Evolutionary conservation across 1,139 yeast genomes (phyloP).

Genomic region (Hansenula sp.): DNA sequence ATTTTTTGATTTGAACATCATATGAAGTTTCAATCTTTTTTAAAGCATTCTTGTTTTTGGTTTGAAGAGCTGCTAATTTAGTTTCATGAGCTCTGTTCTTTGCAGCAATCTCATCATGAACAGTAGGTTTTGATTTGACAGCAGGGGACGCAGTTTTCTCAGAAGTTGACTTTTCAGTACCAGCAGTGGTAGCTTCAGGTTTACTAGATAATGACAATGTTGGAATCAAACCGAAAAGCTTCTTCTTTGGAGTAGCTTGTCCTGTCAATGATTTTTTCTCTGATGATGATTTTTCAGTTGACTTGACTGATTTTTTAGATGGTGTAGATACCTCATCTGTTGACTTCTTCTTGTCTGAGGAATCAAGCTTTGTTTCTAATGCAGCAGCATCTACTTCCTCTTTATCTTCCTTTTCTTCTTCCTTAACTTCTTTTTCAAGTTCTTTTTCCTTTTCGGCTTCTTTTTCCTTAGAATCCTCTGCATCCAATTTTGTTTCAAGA

Average conservation of each 20-base stretch:
- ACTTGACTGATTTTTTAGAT: no score
- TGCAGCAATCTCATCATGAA: conserved; percentile 15
- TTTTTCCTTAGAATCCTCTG: not conserved
- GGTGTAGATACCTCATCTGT: no score
- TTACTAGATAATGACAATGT: not conserved
- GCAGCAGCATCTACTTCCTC: not conserved
- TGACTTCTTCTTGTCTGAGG: not conserved
- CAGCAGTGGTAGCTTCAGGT: not conserved
- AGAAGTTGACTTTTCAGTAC: not conserved
- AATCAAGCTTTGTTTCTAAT: not conserved
- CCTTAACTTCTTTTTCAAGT: not conserved
- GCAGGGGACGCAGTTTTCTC: no score
- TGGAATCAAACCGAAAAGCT: conserved; percentile 8
- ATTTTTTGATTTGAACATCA: conserved; percentile 14
- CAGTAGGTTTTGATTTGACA: conserved; percentile 13
- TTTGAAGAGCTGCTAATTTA: conserved; percentile 12
- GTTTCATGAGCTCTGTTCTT: conserved; percentile 13
- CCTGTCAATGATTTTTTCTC: not conserved
- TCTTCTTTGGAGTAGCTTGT: conserved; percentile 5
- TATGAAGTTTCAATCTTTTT: conserved; percentile 14
- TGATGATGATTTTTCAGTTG: not conserved
- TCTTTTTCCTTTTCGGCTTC: not conserved
- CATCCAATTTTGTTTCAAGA: not conserved
- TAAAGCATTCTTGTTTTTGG: conserved; percentile 12
- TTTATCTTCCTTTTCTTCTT: not conserved